These are phyloP conservation scores for Chlorella vulgaris DNA, from an alignment of 139 green algal genomes.

Conservation along the genomic window DNA sequence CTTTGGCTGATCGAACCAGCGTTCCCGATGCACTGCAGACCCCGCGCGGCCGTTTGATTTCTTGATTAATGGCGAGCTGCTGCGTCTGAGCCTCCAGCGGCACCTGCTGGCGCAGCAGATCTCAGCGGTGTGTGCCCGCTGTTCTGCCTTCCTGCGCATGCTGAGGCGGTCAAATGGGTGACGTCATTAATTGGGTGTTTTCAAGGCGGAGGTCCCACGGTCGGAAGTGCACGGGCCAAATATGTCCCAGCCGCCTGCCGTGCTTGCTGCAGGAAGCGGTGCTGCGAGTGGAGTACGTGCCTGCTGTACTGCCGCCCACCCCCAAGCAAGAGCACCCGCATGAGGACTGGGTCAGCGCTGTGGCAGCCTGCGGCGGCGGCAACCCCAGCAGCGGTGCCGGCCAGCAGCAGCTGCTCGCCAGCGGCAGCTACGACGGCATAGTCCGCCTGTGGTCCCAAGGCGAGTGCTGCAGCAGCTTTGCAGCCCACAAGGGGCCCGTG, in stretches of 20 bases:
- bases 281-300: conserved; percentile 60
- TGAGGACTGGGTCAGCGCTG: conserved; percentile 49
- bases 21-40: conserved; percentile 62
- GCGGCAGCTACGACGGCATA: conserved; percentile 38
- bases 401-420: not conserved
- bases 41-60: conserved; percentile 92
- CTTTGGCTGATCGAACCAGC: too few species aligned
- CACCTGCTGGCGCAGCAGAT: conserved; percentile 72
- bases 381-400: not conserved
- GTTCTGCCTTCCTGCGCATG: not conserved
- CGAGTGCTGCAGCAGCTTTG: conserved; percentile 28
- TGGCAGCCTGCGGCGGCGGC: conserved; percentile 19
- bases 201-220: too few species aligned
- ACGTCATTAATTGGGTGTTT: too few species aligned
- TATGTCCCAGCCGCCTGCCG: not conserved
- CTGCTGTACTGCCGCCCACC: conserved; percentile 82
- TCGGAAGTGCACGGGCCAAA: too few species aligned
- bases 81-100: conserved; percentile 82
- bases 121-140: conserved; percentile 71
- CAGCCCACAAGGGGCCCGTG: conserved; percentile 43
- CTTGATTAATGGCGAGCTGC: conserved; percentile 84
- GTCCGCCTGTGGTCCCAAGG: conserved; percentile 35
- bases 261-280: conserved; percentile 61
- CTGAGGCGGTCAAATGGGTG: not conserved
- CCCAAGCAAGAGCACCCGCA: conserved; percentile 48